Base-by-base conservation (phyloP, 108 stramenopile genomes). In the Bacterosira constricta region DNA sequence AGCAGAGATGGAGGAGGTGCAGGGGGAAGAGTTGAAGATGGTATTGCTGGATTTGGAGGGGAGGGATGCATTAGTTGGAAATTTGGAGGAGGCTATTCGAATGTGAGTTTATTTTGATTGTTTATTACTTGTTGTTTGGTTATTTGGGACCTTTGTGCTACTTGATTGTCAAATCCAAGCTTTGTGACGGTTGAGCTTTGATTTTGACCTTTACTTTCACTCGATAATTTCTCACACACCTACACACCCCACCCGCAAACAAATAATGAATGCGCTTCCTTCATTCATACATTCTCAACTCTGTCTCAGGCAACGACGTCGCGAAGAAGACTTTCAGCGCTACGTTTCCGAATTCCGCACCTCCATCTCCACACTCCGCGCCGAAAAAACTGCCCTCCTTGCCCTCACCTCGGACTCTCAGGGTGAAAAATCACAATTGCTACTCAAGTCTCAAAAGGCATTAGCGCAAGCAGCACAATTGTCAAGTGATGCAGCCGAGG, bases 1-100 rank as follows among this genome's bases (percentile, higher is more conserved):
- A 9, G 90, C 90, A 0, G 94, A 95, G 80, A 91, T 95, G 90
- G 94, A 95, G 79, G 94, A 95, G 85, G 91, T 92, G 5, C 91
- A 92, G 66, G 75, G 82, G 0, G 94, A 95, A 39, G 94, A 95
- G 64, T 61, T 88, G 31, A 95, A 92, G 63, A 82, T 85, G 31
- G 31, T 89, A n/a, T 82, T 84, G 77, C 63, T 77, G 9, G 94
- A 95, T 56, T 60, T 95, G 62, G 89, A 95, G 66, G 85, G 82
- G 18, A 75, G 88, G 11, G 91, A 95, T 69, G 82, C 91, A 0
- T 34, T 87, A 23, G 81, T 92, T 70, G 59, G 84, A 4, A 95
- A 95, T 72, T 68, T 95, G 58, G 90, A 95, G 64, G 94, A 95
- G 79, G 94, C 91, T 58, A 92, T 95, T 82, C 83, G 83, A 57